Percentiles rank a stretch among this genome's conserved stretches.
Evolutionary conservation across 257 asterid genomes (phyloP).

Genomic region (Eustoma russellianum): DNA sequence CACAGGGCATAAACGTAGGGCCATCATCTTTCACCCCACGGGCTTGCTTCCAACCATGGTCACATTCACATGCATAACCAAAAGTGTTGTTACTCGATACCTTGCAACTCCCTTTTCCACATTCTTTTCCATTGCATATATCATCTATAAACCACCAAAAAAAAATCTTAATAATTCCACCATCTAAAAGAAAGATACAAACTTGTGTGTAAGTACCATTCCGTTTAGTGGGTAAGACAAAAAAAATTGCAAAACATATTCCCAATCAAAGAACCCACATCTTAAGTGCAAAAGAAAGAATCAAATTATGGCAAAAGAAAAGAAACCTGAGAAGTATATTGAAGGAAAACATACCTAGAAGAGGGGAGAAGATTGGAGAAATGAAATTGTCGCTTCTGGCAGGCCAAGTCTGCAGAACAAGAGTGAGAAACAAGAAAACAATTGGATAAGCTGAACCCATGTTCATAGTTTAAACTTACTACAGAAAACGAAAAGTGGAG

Average conservation of each 20-base stretch:
- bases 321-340: neutral
- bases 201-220: neutral
- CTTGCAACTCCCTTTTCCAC: slow-evolving; percentile 61
- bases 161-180: neutral
- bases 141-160: slow-evolving; percentile 15
- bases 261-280: neutral
- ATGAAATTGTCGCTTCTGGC: slow-evolving; percentile 24
- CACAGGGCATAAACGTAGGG: slow-evolving; percentile 52
- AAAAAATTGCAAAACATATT: neutral
- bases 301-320: neutral
- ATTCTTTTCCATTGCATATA: slow-evolving; percentile 30
- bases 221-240: no score
- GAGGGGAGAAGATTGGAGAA: slow-evolving; percentile 31
- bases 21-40: slow-evolving; percentile 20
- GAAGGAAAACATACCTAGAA: slow-evolving; percentile 22
- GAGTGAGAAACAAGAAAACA: slow-evolving; percentile 19
- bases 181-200: neutral
- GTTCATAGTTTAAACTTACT: neutral
- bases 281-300: neutral
- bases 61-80: slow-evolving; percentile 56
- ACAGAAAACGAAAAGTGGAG: neutral
- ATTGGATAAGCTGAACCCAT: slow-evolving; percentile 34
- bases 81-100: slow-evolving; percentile 24
- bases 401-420: slow-evolving; percentile 20
- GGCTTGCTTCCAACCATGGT: slow-evolving; percentile 63